Evolutionary conservation across 192 early-diverging fungal genomes (phyloP), one percentile per base, ranked within the genome.

Genomic region (Podila clonocystis): DNA sequence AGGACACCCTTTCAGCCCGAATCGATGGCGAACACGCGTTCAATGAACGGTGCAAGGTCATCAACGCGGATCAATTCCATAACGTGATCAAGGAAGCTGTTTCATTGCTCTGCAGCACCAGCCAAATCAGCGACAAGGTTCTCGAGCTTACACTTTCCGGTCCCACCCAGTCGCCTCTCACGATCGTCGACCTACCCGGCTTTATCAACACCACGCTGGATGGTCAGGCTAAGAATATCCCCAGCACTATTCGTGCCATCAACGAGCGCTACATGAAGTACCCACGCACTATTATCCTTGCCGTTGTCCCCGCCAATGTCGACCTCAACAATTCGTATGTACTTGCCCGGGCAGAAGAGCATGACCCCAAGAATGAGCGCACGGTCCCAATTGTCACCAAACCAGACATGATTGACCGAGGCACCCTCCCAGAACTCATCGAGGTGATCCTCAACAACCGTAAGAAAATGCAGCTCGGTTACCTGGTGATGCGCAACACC

Each of bases 351-450:
- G 58, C 55, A 3, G 28, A 41, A 3, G 24, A 22, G 17, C 19
- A 38, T 20, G 67, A 68, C 9, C 67, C 67, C 20, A 45, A 62
- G 1, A 58, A 58, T 12, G 60, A 33, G 7, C 63, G 71, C 30
- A 73, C 71, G 28, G 59, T 65, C 57, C 71, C 71, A 0, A 65
- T 73, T 33, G 71, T 73, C 17, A 73, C 71, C 55, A 65, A 73
- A 38, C 33, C 41, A 5, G 71, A 73, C 19, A 5, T 4, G 8
- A 50, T 73, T 17, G 38, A 65, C 5, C 4, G 2, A 6, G 63
- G 41, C 19, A n/a, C 49, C 17, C 63, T 22, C 29, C 29, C 63
- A 13, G 58, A 59, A 12, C 49, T 31, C 50, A 49, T 73, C 28
- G 55, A 64, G 13, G 26, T 59, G 28, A 19, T 73, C 5, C 50